Percentiles rank a stretch among this genome's conserved stretches.
phyloP scores from a whole-genome alignment of 768 basidiomycete species.

The Termitomyces sp. region DNA sequence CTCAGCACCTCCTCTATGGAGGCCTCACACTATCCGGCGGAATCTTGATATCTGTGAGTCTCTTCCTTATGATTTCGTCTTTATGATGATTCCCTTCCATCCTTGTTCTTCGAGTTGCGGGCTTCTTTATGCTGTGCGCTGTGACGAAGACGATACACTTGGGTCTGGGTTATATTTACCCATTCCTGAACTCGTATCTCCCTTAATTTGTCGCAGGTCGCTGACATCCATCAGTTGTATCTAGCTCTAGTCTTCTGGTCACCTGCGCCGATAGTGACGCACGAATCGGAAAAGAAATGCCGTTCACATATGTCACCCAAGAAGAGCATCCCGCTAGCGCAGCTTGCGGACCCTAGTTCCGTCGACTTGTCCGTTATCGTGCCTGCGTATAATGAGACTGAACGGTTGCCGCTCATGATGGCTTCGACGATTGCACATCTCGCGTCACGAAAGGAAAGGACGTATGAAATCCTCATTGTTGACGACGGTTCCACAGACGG shows the following conservation, averaged over 20 bases:
- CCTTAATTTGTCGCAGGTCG: constrained; percentile 8
- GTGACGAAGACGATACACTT: constrained; percentile 54
- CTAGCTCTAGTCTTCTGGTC: constrained; percentile 68
- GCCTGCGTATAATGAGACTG: constrained; percentile 87
- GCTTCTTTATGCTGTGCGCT: constrained; percentile 47
- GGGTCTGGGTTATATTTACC: constrained; percentile 41
- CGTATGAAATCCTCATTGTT: constrained; percentile 80
- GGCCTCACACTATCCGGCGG: constrained; percentile 24
- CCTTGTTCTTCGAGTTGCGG: constrained; percentile 90
- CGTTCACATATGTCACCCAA: constrained; percentile 48
- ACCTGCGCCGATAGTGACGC: constrained; percentile 57
- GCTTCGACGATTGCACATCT: constrained; percentile 66
- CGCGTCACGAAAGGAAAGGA: constrained; percentile 35
- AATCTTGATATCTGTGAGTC: constrained; percentile 32
- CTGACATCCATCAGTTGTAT: constrained; percentile 49
- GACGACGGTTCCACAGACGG: constrained; percentile 86
- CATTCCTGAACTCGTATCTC: constrained; percentile 28
- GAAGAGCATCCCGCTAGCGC: constrained; percentile 49
- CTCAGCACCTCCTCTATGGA: constrained; percentile 28
- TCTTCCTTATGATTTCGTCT: background rate
- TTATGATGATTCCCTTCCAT: constrained; percentile 69
- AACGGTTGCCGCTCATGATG: constrained; percentile 84
- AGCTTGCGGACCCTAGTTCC: constrained; percentile 46
- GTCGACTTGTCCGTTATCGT: constrained; percentile 79
- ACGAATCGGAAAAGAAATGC: constrained; percentile 65